Evolutionary conservation across 257 asterid species (phyloP).

Genomic region (Fraxinus anomala): DNA sequence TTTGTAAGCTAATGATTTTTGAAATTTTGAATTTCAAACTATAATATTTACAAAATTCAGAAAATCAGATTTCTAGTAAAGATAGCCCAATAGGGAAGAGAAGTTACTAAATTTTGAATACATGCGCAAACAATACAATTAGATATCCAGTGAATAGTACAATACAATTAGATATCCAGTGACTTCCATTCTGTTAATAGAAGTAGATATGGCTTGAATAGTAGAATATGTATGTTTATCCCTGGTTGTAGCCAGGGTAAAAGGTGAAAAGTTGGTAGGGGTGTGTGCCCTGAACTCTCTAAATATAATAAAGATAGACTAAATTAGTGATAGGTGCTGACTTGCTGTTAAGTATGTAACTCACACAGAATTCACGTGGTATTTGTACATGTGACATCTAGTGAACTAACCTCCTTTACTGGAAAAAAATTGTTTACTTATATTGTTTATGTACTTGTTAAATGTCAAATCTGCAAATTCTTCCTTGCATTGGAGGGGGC

Average conservation of each 20-base stretch:
- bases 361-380: background rate
- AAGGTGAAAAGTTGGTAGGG: background rate
- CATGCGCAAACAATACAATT: background rate
- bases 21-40: slow-evolving; percentile 6
- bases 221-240: background rate
- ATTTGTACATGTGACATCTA: background rate
- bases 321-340: background rate
- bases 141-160: background rate
- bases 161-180: background rate
- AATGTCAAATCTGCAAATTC: background rate
- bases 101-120: slow-evolving; percentile 2
- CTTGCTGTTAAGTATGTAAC: background rate
- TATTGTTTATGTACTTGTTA: background rate
- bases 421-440: background rate
- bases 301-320: background rate
- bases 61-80: slow-evolving; percentile 4
- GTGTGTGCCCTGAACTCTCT: background rate
- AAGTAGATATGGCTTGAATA: slow-evolving; percentile 11
- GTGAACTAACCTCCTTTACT: background rate
- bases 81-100: slow-evolving; percentile 10
- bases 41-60: slow-evolving; percentile 13
- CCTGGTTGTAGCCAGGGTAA: background rate
- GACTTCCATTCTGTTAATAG: background rate
- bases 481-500: background rate
- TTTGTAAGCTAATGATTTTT: background rate